Evolutionary conservation across 495 filamentous ascomycete species (phyloP).

Genomic region (Hypomontagnella submonticulosa): DNA sequence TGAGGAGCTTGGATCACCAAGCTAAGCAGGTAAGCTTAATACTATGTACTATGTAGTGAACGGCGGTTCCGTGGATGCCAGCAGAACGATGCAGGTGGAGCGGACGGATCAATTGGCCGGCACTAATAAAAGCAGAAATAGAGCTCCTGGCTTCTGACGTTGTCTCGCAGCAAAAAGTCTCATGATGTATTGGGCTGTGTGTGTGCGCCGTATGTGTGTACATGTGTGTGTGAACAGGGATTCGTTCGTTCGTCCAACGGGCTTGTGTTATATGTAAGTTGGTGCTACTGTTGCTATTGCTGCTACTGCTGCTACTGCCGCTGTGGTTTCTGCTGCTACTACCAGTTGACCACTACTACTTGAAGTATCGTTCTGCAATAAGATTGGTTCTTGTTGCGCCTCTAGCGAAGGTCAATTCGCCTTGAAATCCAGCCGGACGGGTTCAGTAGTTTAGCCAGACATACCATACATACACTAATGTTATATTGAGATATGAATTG

Average conservation of each 20-base stretch:
- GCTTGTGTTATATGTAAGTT: slow-evolving; percentile 38
- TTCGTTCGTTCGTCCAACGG: slow-evolving; percentile 36
- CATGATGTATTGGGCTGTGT: slow-evolving; percentile 43
- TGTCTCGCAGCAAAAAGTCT: slow-evolving; percentile 46
- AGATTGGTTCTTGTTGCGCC: no score
- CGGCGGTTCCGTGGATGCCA: slow-evolving; percentile 37
- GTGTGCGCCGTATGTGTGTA: no score
- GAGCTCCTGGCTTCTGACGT: slow-evolving; percentile 44
- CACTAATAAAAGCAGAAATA: slow-evolving; percentile 39
- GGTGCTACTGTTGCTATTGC: slow-evolving; percentile 5
- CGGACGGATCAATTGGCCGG: slow-evolving; percentile 46
- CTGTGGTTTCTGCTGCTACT: no score
- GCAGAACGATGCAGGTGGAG: slow-evolving; percentile 40
- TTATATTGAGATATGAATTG: slow-evolving; percentile 21
- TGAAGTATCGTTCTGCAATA: no score
- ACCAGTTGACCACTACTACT: no score
- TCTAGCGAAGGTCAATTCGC: slow-evolving; percentile 23
- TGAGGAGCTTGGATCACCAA: slow-evolving; percentile 25
- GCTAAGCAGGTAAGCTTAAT: slow-evolving; percentile 29
- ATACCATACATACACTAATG: slow-evolving; percentile 6
- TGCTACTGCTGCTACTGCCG: no score
- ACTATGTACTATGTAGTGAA: slow-evolving; percentile 15
- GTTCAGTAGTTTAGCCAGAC: slow-evolving; percentile 1
- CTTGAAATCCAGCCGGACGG: slow-evolving; percentile 3
- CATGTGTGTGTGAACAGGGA: slow-evolving; percentile 26